Evolutionary conservation across 2,329 filamentous ascomycete genomes (phyloP).

Genomic region (Aspergillus uvarum): DNA sequence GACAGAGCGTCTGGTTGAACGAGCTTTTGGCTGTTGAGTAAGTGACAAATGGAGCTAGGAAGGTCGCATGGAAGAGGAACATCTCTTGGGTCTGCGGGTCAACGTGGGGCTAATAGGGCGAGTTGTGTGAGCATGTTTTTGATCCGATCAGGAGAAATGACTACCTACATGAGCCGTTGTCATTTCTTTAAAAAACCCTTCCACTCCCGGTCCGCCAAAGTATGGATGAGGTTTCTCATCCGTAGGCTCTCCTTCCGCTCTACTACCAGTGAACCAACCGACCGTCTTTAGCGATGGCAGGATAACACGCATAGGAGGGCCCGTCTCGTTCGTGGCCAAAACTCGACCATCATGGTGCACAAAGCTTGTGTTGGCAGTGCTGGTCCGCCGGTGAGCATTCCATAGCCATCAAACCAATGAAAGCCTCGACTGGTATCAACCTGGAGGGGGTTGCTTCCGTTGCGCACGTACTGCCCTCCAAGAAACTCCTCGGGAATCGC

Average conservation of each 20-base stretch:
- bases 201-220: constrained; percentile 16
- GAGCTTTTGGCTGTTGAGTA: constrained; percentile 54
- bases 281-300: constrained; percentile 66
- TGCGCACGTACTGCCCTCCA: constrained; percentile 70
- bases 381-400: constrained; percentile 70
- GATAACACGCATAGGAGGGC: constrained; percentile 65
- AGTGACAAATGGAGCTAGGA: constrained; percentile 64
- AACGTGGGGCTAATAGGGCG: constrained; percentile 55
- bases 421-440: constrained; percentile 63
- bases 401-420: constrained; percentile 75
- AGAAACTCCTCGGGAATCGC: constrained; percentile 63
- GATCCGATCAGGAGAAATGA: no score
- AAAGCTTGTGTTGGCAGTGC: constrained; percentile 67
- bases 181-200: constrained; percentile 35
- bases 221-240: neutral
- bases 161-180: constrained; percentile 17
- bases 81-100: constrained; percentile 65
- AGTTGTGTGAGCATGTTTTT: no score
- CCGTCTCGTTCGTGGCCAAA: constrained; percentile 69
- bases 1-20: constrained; percentile 14
- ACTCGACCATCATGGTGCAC: constrained; percentile 68
- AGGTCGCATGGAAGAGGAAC: constrained; percentile 66
- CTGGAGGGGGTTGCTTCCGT: constrained; percentile 67
- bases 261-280: constrained; percentile 66
- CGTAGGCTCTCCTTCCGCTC: constrained; percentile 46